These are phyloP conservation scores for Artemisia argyi DNA, from an alignment of 129 eudicot species.

Conservation along the genomic window DNA sequence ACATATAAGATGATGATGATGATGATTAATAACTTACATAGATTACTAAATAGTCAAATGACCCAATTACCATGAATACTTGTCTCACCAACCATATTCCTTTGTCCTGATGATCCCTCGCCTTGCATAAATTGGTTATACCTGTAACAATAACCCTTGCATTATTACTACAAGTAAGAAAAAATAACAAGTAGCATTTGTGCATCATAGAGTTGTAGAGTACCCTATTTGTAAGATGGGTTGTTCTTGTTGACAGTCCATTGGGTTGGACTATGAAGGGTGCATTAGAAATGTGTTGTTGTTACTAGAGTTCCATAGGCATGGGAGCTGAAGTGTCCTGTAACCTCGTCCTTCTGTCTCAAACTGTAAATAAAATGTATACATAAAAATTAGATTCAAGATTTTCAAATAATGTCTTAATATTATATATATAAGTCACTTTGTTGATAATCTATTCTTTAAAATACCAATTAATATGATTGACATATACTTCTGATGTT, in stretches of 20 bases:
- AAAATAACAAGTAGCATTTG: background rate
- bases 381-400: background rate
- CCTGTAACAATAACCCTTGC: conserved; percentile 31
- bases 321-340: conserved; percentile 41
- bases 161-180: background rate
- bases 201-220: background rate
- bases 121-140: conserved; percentile 65
- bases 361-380: no score
- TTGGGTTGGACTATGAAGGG: conserved; percentile 45
- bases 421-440: no score
- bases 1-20: conserved; percentile 22
- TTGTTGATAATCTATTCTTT: no score
- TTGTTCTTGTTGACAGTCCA: conserved; percentile 58
- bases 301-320: conserved; percentile 58
- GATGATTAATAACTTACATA: conserved; percentile 21
- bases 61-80: conserved; percentile 79
- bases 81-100: conserved; percentile 63
- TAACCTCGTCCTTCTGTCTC: conserved; percentile 66
- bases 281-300: conserved; percentile 47
- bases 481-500: no score
- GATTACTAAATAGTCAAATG: conserved; percentile 38
- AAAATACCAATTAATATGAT: no score
- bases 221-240: conserved; percentile 83
- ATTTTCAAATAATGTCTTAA: background rate
- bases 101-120: conserved; percentile 69